Percentiles rank a stretch among this genome's conserved stretches.
Conservation (phyloP, 2,329 filamentous ascomycete species). For the Calonectria crousiana region DNA sequence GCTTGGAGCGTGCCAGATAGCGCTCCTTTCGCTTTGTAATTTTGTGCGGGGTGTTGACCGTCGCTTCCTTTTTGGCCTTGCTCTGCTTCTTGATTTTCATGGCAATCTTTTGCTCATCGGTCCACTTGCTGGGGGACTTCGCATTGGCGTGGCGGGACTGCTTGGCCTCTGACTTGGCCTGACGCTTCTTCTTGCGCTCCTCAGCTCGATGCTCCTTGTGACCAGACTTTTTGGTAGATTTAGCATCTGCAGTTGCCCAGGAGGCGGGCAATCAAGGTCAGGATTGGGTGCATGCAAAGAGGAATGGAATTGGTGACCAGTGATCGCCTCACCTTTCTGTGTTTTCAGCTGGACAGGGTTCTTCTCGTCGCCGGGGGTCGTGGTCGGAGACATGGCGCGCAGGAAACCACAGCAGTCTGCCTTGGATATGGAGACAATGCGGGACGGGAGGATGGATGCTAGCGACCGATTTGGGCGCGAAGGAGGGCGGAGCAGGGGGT, state of each 20-base stretch:
- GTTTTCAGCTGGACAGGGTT: slow-evolving; percentile 35
- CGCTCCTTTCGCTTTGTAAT: slow-evolving; percentile 54
- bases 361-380: slow-evolving; percentile 25
- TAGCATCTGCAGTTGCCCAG: slow-evolving; percentile 27
- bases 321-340: slow-evolving; percentile 31
- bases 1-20: slow-evolving; percentile 53
- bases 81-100: slow-evolving; percentile 46
- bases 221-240: slow-evolving; percentile 30
- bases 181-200: slow-evolving; percentile 52
- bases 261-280: slow-evolving; percentile 6
- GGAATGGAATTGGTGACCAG: not conserved
- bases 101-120: slow-evolving; percentile 45
- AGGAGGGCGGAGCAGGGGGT: not conserved
- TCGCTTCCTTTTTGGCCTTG: slow-evolving; percentile 44
- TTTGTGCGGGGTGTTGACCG: slow-evolving; percentile 45
- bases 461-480: not conserved
- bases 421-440: not conserved
- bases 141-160: slow-evolving; percentile 52
- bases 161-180: slow-evolving; percentile 52
- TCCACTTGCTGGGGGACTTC: slow-evolving; percentile 49
- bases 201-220: slow-evolving; percentile 33
- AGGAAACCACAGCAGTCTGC: slow-evolving; percentile 12
- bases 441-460: not conserved
- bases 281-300: slow-evolving; percentile 9
- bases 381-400: slow-evolving; percentile 33